Conservation (phyloP, 306 rosid species). For the Boehmeria nivea region DNA sequence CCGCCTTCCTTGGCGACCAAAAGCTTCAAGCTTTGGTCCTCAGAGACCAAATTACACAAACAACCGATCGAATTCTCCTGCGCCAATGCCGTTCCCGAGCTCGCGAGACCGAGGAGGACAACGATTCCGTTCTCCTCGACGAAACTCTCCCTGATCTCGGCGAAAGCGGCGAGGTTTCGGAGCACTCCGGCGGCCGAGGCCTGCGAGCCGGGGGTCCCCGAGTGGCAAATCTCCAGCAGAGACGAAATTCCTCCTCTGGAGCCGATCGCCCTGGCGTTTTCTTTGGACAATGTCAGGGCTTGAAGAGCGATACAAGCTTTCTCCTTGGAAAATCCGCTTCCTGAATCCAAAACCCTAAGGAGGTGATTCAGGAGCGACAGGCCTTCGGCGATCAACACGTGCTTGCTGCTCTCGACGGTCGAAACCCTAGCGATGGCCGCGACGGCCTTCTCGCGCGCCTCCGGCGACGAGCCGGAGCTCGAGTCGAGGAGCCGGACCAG, state of each 20-base stretch:
- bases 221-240: conserved; percentile 80
- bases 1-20: conserved; percentile 63
- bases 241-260: conserved; percentile 86
- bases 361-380: conserved; percentile 63
- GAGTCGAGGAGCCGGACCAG: conserved; percentile 71
- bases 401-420: conserved; percentile 56
- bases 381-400: conserved; percentile 65
- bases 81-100: conserved; percentile 68
- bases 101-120: conserved; percentile 55
- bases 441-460: conserved; percentile 64
- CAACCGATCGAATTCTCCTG: conserved; percentile 78
- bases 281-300: conserved; percentile 54
- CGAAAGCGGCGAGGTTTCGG: conserved; percentile 54
- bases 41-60: conserved; percentile 56
- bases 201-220: conserved; percentile 83
- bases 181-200: conserved; percentile 76
- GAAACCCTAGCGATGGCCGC: conserved; percentile 73
- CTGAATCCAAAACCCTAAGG: conserved; percentile 69
- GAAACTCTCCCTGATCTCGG: conserved; percentile 61
- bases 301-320: conserved; percentile 70
- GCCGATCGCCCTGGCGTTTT: conserved; percentile 78
- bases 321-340: conserved; percentile 69
- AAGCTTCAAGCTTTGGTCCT: conserved; percentile 49
- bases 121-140: conserved; percentile 59
- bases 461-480: conserved; percentile 20